A percentile compares a stretch with the other conserved stretches of the same genome.
Evolutionary conservation across 2,329 filamentous ascomycete genomes (phyloP).

Genomic region (Clonostachys rosea): DNA sequence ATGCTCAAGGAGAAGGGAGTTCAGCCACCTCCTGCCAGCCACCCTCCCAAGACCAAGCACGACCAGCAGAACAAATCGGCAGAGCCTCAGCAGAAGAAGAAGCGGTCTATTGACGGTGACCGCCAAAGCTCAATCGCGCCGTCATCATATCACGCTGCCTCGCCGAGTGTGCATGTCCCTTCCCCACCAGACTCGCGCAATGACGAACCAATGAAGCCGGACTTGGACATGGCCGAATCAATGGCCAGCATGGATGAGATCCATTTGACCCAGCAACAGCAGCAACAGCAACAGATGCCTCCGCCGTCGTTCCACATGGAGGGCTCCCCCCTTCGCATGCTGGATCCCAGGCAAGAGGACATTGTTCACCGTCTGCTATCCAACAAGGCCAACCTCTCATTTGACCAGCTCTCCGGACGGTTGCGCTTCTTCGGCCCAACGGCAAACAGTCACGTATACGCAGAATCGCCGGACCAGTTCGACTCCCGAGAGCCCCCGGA

Average conservation of each 20-base stretch:
- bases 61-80: conserved; percentile 20
- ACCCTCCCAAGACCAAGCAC: conserved; percentile 47
- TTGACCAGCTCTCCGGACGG: conserved; percentile 45
- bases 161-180: conserved; percentile 12
- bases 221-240: conserved; percentile 11
- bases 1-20: conserved; percentile 46
- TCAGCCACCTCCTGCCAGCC: conserved; percentile 40
- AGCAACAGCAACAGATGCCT: not conserved
- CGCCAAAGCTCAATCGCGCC: not conserved
- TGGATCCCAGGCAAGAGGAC: conserved; percentile 35
- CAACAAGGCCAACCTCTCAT: conserved; percentile 42
- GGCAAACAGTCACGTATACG: conserved; percentile 47
- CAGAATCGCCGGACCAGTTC: conserved; percentile 25
- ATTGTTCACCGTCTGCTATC: conserved; percentile 43
- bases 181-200: conserved; percentile 24
- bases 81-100: conserved; percentile 7
- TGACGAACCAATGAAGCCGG: conserved; percentile 14
- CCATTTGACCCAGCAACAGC: too few relatives aligned
- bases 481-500: conserved; percentile 33
- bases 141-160: not conserved
- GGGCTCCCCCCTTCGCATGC: conserved; percentile 25
- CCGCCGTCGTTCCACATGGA: conserved; percentile 10
- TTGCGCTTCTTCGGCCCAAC: conserved; percentile 48
- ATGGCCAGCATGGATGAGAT: not conserved
- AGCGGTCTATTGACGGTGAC: not conserved